These are phyloP conservation scores for Cyclocybe cylindracea DNA, from an alignment of 768 basidiomycete genomes.

Conservation along the genomic window DNA sequence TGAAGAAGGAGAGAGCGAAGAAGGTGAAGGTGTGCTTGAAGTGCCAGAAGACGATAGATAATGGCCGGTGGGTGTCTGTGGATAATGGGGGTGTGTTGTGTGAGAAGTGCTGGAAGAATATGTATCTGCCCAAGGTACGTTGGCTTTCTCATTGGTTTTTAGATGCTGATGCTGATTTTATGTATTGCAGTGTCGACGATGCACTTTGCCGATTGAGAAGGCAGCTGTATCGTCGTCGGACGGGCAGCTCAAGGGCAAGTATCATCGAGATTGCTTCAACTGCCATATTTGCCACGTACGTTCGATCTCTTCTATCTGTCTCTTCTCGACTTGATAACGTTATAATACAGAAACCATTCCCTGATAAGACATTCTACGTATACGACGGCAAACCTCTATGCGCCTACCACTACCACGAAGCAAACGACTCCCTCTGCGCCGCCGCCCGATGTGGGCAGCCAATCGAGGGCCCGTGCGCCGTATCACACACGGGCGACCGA, in stretches of 20 bases:
- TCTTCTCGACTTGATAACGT: constrained; percentile 3
- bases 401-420: constrained; percentile 93
- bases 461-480: constrained; percentile 91
- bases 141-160: constrained; percentile 6
- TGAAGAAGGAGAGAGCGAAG: constrained; percentile 30
- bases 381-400: constrained; percentile 89
- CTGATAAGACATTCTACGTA: constrained; percentile 90
- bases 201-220: constrained; percentile 84
- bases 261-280: constrained; percentile 88
- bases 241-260: constrained; percentile 96
- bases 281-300: constrained; percentile 82
- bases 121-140: constrained; percentile 88
- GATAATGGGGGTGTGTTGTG: constrained; percentile 82
- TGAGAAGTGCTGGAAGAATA: constrained; percentile 92
- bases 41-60: constrained; percentile 70
- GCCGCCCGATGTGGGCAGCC: constrained; percentile 79
- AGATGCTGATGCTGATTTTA: constrained; percentile 4
- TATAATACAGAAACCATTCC: constrained; percentile 73
- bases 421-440: constrained; percentile 86
- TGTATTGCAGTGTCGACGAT: constrained; percentile 74
- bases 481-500: constrained; percentile 78
- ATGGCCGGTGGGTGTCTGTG: constrained; percentile 82
- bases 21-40: constrained; percentile 55
- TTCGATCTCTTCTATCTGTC: constrained; percentile 11
- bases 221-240: constrained; percentile 90